Evolutionary conservation across 2,329 filamentous ascomycete genomes (phyloP).

Genomic region (Metarhizium humberi): DNA sequence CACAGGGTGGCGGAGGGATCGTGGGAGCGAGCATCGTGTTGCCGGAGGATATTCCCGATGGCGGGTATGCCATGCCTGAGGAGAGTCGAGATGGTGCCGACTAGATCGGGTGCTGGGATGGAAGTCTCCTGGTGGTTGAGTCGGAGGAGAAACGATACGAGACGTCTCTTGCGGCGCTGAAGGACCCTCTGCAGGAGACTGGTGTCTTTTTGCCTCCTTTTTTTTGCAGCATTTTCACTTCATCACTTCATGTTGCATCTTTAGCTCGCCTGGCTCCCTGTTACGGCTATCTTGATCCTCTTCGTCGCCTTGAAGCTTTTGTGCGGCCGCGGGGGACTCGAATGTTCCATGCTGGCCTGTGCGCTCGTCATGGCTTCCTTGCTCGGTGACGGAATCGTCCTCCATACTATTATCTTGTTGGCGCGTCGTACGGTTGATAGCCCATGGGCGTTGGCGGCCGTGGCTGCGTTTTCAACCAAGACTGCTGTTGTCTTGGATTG

Average conservation of each 20-base stretch:
- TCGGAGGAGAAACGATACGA: neutral
- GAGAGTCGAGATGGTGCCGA: neutral
- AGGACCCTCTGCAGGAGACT: neutral
- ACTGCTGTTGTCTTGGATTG: no score
- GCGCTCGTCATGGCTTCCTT: no score
- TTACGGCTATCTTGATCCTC: neutral
- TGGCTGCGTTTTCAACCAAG: no score
- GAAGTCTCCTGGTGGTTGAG: neutral
- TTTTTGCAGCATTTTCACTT: neutral
- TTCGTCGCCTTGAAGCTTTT: neutral
- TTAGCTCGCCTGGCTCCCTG: neutral
- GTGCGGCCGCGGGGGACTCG: neutral
- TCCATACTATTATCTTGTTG: no score
- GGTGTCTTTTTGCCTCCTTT: neutral
- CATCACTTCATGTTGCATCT: neutral
- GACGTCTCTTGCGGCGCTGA: neutral
- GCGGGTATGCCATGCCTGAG: neutral
- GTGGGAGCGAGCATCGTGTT: neutral
- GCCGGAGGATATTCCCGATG: neutral
- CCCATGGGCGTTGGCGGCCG: no score
- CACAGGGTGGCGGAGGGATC: neutral
- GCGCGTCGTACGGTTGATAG: no score
- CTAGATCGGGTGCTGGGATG: neutral
- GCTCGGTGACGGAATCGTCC: no score
- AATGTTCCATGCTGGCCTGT: neutral